Percentiles rank a stretch among this genome's conserved stretches.
These are phyloP conservation scores for Kalanchoe fedtschenkoi DNA, from an alignment of 164 flowering plant species.

Conservation along the genomic window DNA sequence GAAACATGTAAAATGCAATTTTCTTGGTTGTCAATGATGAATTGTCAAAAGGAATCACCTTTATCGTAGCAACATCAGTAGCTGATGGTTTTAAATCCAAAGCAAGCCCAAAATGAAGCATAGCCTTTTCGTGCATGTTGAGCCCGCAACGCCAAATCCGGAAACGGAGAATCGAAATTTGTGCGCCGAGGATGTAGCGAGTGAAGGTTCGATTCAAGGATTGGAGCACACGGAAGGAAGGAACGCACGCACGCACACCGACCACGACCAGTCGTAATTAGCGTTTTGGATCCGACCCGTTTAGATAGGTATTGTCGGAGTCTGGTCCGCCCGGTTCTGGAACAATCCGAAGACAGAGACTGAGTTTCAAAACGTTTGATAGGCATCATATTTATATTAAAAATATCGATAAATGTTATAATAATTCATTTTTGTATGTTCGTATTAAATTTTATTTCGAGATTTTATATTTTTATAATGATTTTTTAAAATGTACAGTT, in stretches of 20 bases:
- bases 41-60: conserved; percentile 27
- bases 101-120: conserved; percentile 90
- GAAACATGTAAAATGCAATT: not conserved
- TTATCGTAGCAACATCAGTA: conserved; percentile 83
- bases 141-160: conserved; percentile 13
- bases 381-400: too few relatives aligned
- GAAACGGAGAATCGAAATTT: not conserved
- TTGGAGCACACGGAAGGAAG: not conserved
- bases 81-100: conserved; percentile 95
- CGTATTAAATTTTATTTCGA: too few relatives aligned
- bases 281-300: not conserved
- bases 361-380: too few relatives aligned
- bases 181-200: not conserved
- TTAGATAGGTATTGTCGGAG: not conserved
- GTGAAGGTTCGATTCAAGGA: not conserved
- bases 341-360: not conserved
- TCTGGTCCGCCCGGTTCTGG: not conserved
- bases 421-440: too few relatives aligned
- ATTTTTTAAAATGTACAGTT: too few relatives aligned
- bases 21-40: not conserved
- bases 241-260: not conserved
- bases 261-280: not conserved
- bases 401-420: too few relatives aligned
- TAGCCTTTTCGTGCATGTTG: conserved; percentile 70
- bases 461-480: too few relatives aligned